phyloP scores from a whole-genome alignment of 1,284 basidiomycete species.

The Phylloboletellus chloephorus region DNA sequence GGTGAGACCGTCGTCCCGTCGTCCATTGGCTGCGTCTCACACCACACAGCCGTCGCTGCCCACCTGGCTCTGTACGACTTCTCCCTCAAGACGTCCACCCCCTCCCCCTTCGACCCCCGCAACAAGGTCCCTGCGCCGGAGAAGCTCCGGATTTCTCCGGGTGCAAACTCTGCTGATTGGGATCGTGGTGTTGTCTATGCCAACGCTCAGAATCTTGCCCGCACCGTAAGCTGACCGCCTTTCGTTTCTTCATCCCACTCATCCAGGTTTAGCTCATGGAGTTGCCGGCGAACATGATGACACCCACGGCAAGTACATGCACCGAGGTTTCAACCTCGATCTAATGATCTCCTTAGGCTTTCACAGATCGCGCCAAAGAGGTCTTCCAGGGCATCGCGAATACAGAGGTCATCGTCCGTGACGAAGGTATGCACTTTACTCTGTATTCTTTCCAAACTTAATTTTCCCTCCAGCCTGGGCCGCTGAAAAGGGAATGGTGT shows the following conservation, averaged over 20 bases:
- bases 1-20: slow-evolving; percentile 36
- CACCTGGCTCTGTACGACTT: slow-evolving; percentile 72
- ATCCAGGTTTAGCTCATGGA: slow-evolving; percentile 73
- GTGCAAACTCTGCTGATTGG: slow-evolving; percentile 54
- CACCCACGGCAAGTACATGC: slow-evolving; percentile 54
- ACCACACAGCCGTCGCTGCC: slow-evolving; percentile 61
- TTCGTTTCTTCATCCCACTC: background rate
- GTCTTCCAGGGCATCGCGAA: slow-evolving; percentile 67
- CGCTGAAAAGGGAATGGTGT: slow-evolving; percentile 74
- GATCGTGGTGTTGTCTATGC: slow-evolving; percentile 68
- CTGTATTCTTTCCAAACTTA: background rate
- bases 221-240: slow-evolving; percentile 48
- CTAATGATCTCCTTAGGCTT: slow-evolving; percentile 41
- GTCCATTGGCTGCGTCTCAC: background rate
- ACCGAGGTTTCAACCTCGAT: background rate
- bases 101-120: slow-evolving; percentile 54
- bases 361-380: slow-evolving; percentile 65
- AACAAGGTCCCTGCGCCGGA: slow-evolving; percentile 43
- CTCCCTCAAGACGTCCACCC: slow-evolving; percentile 66
- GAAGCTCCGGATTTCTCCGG: slow-evolving; percentile 44
- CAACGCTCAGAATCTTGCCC: slow-evolving; percentile 78
- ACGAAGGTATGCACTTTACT: slow-evolving; percentile 51
- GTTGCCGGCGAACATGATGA: slow-evolving; percentile 78
- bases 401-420: slow-evolving; percentile 66
- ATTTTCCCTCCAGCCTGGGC: slow-evolving; percentile 59